phyloP scores from a whole-genome alignment of 495 filamentous ascomycete species.

The Neurospora sp. region DNA sequence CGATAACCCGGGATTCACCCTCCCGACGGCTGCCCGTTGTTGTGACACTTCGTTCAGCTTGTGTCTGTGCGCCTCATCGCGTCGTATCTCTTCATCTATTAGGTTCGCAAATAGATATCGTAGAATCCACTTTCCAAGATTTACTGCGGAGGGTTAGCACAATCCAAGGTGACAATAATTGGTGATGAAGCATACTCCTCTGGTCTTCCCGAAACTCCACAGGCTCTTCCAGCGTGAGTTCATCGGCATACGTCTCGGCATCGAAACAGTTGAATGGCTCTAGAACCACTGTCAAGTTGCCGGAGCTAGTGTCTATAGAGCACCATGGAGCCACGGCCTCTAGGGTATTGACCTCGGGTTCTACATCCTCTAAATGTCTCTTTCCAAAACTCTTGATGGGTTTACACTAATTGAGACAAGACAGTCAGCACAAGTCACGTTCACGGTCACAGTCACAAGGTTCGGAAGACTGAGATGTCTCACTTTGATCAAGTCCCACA shows the following conservation, averaged over 20 bases:
- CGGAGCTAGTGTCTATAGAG: constrained; percentile 84
- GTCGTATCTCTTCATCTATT: constrained; percentile 78
- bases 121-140: constrained; percentile 93
- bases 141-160: constrained; percentile 42
- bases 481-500: constrained; percentile 89
- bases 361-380: constrained; percentile 84
- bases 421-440: constrained; percentile 6
- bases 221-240: constrained; percentile 59
- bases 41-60: constrained; percentile 51
- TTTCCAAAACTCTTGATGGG: constrained; percentile 85
- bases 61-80: constrained; percentile 64
- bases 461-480: constrained; percentile 7
- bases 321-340: constrained; percentile 94
- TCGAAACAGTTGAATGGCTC: constrained; percentile 97
- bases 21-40: constrained; percentile 42
- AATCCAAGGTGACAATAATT: neutral
- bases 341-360: constrained; percentile 72
- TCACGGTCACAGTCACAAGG: neutral
- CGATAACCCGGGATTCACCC: constrained; percentile 49
- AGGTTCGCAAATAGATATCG: constrained; percentile 85
- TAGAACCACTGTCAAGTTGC: constrained; percentile 77
- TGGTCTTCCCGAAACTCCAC: constrained; percentile 86
- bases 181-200: constrained; percentile 56
- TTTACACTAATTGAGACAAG: constrained; percentile 49
- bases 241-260: constrained; percentile 93